phyloP scores from a whole-genome alignment of 305 asterid genomes.

The Solanum hybrid region DNA sequence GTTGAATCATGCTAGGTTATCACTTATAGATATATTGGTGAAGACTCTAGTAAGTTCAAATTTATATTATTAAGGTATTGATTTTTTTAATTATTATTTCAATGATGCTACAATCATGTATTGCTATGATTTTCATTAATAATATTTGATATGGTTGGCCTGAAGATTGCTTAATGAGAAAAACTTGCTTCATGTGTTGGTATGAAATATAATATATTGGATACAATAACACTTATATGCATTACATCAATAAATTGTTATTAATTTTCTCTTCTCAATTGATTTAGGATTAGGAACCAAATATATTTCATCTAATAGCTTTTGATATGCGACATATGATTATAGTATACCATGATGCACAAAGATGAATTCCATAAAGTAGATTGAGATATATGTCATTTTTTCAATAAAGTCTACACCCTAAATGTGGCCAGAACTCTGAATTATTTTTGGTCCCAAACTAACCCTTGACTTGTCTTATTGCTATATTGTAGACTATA shows the following conservation, averaged over 20 bases:
- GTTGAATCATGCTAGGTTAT: neutral
- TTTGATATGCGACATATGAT: too few relatives aligned
- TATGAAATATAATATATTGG: neutral
- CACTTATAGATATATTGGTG: neutral
- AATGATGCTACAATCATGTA: too few relatives aligned
- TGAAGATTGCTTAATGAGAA: neutral
- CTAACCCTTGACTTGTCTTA: neutral
- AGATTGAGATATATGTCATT: neutral
- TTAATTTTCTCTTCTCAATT: neutral
- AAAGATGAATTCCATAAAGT: neutral
- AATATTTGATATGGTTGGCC: neutral
- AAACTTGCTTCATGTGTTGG: neutral
- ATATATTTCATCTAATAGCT: too few relatives aligned
- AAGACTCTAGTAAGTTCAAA: neutral
- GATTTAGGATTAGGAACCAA: neutral
- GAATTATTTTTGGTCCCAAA: neutral
- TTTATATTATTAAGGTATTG: neutral
- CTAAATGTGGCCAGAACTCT: neutral
- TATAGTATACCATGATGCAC: neutral
- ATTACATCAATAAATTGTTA: too few relatives aligned
- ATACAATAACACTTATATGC: neutral
- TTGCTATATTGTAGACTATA: neutral
- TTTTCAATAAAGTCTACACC: neutral
- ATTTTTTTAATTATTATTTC: too few relatives aligned
- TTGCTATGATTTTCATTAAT: neutral